Evolutionary conservation across 192 early-diverging fungal genomes (phyloP).

Genomic region (Kappamyces sp.): DNA sequence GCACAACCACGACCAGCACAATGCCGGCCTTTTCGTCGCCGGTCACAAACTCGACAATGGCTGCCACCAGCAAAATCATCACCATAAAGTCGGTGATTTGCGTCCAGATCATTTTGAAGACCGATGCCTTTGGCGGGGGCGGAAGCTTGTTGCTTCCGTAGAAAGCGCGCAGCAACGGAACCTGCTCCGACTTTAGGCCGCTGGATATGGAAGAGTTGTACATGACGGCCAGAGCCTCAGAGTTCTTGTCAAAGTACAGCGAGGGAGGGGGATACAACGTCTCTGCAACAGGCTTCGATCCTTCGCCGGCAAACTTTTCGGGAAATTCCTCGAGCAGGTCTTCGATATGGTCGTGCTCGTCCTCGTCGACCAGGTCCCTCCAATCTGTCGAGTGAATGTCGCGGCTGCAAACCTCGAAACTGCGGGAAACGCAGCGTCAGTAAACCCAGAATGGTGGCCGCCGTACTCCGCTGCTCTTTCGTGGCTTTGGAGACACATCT

Average conservation of each 20-base stretch:
- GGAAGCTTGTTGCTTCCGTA: constrained; percentile 87
- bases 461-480: constrained; percentile 65
- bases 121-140: constrained; percentile 60
- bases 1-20: constrained; percentile 74
- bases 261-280: constrained; percentile 56
- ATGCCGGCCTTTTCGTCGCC: constrained; percentile 37
- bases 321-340: constrained; percentile 62
- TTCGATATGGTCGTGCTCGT: constrained; percentile 71
- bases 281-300: constrained; percentile 7
- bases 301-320: constrained; percentile 34
- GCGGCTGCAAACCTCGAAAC: constrained; percentile 28
- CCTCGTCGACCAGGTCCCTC: constrained; percentile 80
- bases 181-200: constrained; percentile 57
- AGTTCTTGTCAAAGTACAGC: constrained; percentile 92
- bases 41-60: constrained; percentile 50
- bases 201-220: constrained; percentile 62
- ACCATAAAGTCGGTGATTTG: constrained; percentile 97
- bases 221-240: constrained; percentile 81
- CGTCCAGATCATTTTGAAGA: constrained; percentile 71
- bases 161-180: constrained; percentile 60
- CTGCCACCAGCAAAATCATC: constrained; percentile 73
- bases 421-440: constrained; percentile 69
- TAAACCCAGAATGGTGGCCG: constrained; percentile 74
- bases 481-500: constrained; percentile 62
- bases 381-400: constrained; percentile 53